A percentile compares a stretch with the other conserved stretches of the same genome.
phyloP scores from a whole-genome alignment of 192 early-diverging fungal species.

The Phycomyces blakesleeanus region DNA sequence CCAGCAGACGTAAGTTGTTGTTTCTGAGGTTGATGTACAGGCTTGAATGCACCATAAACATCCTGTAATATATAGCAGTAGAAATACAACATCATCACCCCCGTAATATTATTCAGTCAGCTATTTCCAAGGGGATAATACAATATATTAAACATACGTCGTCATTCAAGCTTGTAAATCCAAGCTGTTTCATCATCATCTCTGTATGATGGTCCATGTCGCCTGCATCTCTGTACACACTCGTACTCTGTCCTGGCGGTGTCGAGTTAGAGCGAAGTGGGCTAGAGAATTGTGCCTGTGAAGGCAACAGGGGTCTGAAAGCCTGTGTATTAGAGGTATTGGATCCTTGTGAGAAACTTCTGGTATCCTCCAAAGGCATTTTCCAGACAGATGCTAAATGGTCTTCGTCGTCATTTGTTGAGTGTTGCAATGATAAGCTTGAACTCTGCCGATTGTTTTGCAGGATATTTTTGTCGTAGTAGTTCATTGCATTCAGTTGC shows the following conservation, averaged over 20 bases:
- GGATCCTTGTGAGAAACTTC: neutral
- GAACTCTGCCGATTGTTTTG: no score
- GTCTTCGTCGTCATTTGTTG: neutral
- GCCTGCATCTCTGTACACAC: conserved; percentile 5
- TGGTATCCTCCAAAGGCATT: neutral
- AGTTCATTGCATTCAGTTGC: neutral
- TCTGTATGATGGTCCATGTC: conserved; percentile 17
- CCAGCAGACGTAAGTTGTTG: conserved; percentile 16
- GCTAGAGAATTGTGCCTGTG: no score
- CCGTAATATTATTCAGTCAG: neutral
- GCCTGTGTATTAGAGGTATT: neutral
- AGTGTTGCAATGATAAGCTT: neutral
- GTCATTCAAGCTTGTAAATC: conserved; percentile 17
- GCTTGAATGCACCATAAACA: neutral
- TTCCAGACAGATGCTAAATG: neutral
- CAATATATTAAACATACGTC: conserved; percentile 12
- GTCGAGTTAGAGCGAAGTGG: conserved; percentile 29
- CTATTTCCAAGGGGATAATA: no score
- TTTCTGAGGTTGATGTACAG: conserved; percentile 5
- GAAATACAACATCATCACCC: neutral
- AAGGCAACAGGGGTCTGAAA: neutral
- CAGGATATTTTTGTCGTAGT: neutral
- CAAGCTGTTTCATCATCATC: conserved; percentile 20
- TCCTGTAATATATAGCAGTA: no score
- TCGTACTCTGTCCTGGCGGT: conserved; percentile 17